Conservation (phyloP, 805 yeast genomes). For the Nakazawaea holstii region DNA sequence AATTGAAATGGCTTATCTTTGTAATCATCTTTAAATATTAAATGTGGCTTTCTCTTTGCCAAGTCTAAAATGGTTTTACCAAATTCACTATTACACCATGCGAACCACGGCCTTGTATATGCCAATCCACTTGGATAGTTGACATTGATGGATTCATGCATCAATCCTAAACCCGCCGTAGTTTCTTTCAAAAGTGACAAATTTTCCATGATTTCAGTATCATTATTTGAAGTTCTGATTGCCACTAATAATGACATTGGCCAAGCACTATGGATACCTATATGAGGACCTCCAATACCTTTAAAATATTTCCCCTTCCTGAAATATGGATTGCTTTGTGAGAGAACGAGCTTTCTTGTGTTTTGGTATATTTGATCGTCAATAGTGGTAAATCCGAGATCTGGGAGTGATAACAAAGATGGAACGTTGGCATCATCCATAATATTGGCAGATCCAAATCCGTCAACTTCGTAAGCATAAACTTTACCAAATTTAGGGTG, state of each 20-base stretch:
- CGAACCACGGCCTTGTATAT: slow-evolving; percentile 87
- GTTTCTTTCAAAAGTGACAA: slow-evolving; percentile 48
- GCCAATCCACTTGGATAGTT: slow-evolving; percentile 36
- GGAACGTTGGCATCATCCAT: slow-evolving; percentile 96
- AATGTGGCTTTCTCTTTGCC: slow-evolving; percentile 66
- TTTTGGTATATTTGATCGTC: slow-evolving; percentile 64
- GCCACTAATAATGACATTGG: slow-evolving; percentile 79
- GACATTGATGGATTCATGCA: slow-evolving; percentile 80
- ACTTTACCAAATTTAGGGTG: slow-evolving; percentile 73
- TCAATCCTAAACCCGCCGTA: slow-evolving; percentile 72
- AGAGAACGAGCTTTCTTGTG: slow-evolving; percentile 71
- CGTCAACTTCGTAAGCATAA: slow-evolving; percentile 86
- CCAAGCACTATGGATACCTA: slow-evolving; percentile 81
- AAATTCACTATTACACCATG: slow-evolving; percentile 92
- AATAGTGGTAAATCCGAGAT: slow-evolving; percentile 54
- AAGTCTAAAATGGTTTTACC: slow-evolving; percentile 80
- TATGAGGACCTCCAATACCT: slow-evolving; percentile 91
- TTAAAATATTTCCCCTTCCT: slow-evolving; percentile 55
- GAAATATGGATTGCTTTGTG: slow-evolving; percentile 68
- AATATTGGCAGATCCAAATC: slow-evolving; percentile 63
- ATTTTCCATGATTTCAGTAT: slow-evolving; percentile 53
- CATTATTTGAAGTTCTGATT: slow-evolving; percentile 71
- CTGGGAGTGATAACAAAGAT: slow-evolving; percentile 74
- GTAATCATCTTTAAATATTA: slow-evolving; percentile 50
- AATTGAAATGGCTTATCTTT: not conserved